A percentile compares a stretch with the other conserved stretches of the same genome.
Evolutionary conservation across 2,329 filamentous ascomycete species (phyloP).

Genomic region (Aspergillus sp.): DNA sequence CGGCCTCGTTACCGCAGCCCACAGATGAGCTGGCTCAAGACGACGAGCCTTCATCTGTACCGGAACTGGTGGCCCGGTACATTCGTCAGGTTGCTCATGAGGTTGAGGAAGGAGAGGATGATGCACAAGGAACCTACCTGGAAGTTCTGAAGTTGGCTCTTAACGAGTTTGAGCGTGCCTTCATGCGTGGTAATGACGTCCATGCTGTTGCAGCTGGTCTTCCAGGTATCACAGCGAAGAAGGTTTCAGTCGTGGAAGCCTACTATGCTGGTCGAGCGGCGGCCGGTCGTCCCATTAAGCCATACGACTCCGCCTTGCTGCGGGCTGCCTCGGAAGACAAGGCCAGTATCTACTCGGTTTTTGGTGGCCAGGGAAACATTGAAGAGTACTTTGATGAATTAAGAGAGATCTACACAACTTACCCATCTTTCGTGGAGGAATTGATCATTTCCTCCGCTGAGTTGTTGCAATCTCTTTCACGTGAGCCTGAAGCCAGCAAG

Average conservation of each 20-base stretch:
- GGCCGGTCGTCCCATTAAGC: slow-evolving; percentile 77
- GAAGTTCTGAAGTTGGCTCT: slow-evolving; percentile 89
- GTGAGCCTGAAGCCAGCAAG: slow-evolving; percentile 84
- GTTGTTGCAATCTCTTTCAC: slow-evolving; percentile 77
- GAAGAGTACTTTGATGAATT: slow-evolving; percentile 99
- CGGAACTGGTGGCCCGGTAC: slow-evolving; percentile 90
- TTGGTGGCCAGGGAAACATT: slow-evolving; percentile 96
- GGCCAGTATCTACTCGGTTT: slow-evolving; percentile 86
- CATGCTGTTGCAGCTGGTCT: slow-evolving; percentile 82
- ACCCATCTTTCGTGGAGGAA: slow-evolving; percentile 84
- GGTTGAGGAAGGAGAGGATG: slow-evolving; percentile 89
- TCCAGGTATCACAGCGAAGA: slow-evolving; percentile 89
- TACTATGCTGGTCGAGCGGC: slow-evolving; percentile 89
- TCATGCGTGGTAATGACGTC: slow-evolving; percentile 91
- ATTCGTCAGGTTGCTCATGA: slow-evolving; percentile 84
- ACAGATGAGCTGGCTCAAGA: slow-evolving; percentile 97
- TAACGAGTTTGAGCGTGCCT: slow-evolving; percentile 94
- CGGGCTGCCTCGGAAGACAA: slow-evolving; percentile 79
- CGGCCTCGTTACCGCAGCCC: slow-evolving; percentile 75
- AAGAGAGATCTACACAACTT: slow-evolving; percentile 83
- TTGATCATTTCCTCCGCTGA: slow-evolving; percentile 77
- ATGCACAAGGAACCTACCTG: slow-evolving; percentile 79
- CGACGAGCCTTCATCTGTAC: slow-evolving; percentile 94
- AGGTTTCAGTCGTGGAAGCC: slow-evolving; percentile 79
- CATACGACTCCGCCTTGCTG: slow-evolving; percentile 89